Evolutionary conservation across 768 basidiomycete genomes (phyloP), one percentile per base, ranked within the genome.

Genomic region (Phaeotremella skinneri): DNA sequence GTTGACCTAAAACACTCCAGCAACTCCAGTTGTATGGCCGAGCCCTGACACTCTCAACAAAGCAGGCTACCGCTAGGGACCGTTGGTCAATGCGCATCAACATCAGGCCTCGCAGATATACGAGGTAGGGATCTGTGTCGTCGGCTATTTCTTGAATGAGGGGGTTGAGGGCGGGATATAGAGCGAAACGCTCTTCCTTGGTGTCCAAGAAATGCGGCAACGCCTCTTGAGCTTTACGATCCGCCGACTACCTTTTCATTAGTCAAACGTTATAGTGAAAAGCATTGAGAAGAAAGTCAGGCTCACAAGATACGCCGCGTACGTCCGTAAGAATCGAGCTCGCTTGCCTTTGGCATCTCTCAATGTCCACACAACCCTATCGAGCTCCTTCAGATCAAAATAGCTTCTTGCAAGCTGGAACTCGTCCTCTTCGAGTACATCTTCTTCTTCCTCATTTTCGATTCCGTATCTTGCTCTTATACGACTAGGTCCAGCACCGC

Each of bases 21-120:
- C 85, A 80, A 26, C 89, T 88, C 92, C 93, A 98, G 72, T 97
- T 97, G 86, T 90, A 97, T 13, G 89, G 87, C 69, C 86, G 90
- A 4, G 82, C 81, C 34, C 82, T 81, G 42, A 94, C 85, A 13
- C 91, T 92, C 31, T 84, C 78, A 17, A 96, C 80, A 14, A 85
- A 83, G 64, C 81, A 82, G 72, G 93, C 91, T 13, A 94, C 88
- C 1, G 94, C 91, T 71, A 91, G 88, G 59, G 90, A 86, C 25
- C 91, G 83, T 59, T 88, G 82, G 48, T 85, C 84, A 49, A 93
- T 79, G 13, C 90, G 85, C 45, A 85, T 85, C 54, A 94, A 83
- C 62, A 96, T 85, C 3, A 97, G 78, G 0, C 87, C 89, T 74
- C 90, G 89, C 48, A 76, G 66, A 49, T 76, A 76, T 4, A 70